Evolutionary conservation across 441 rosid species (phyloP), one percentile per base, ranked within the genome.

Genomic region (Populus hybrid): DNA sequence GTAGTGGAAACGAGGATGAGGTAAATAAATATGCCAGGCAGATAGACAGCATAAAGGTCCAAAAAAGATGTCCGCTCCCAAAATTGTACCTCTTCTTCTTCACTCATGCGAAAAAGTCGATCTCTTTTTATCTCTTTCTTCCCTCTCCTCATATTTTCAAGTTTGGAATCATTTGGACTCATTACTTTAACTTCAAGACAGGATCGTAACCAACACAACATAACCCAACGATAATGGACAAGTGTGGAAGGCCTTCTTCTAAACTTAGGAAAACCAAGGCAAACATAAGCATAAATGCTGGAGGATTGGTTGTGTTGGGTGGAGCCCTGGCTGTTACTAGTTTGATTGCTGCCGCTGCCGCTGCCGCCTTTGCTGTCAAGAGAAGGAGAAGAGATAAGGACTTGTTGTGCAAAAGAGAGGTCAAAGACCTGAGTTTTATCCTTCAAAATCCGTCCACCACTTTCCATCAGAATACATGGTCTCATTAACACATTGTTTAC

Each of bases 311-410:
- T 46, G 65, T 85, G 67, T 80, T 75, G 76, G 89, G 87, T 32
- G 90, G 89, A 26, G 88, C 89, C 1, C 65, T 88, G 78, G 89
- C 86, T 74, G 78, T 83, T 50, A 90, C 85, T 3, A 74, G 87
- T 69, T 75, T 87, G 74, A 59, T 82, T 46, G 89, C 87, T 1
- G 1, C 32, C 5, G 32, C 32, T 14, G 57, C 57, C 6, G 57
- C 57, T 1, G 57, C 57, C 18, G 82, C 84, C 21, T 86, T 84
- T 77, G 68, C 87, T 3, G 38, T 81, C 71, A 73, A 73, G 67
- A 81, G 73, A 72, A 74, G 78, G 2, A 81, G 73, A 66, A 77
- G 36, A 1, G 24, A 61, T 16, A 73, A 80, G 30, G 46, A 3
- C n/a, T 11, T 16, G 23, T 4, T 18, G 68, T 59, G 69, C 32